Evolutionary conservation across 768 basidiomycete species (phyloP).

Genomic region (Leccinum barrowsii): DNA sequence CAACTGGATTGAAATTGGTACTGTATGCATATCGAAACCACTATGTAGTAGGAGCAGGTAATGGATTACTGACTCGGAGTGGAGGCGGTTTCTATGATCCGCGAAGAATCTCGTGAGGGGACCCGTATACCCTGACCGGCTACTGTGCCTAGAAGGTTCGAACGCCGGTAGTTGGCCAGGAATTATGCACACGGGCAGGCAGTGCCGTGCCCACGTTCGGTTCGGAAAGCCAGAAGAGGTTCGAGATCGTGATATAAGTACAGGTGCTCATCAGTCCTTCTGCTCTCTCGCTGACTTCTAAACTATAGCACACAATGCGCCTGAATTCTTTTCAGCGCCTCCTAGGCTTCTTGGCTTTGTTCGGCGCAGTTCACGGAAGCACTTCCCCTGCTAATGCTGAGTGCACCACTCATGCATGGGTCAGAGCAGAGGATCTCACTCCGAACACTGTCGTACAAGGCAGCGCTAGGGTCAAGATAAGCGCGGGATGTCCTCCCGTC

Average conservation of each 20-base stretch:
- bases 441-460: slow-evolving; percentile 11
- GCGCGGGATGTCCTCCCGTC: slow-evolving; percentile 9
- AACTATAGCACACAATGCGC: background rate
- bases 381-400: background rate
- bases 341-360: slow-evolving; percentile 1
- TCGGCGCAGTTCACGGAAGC: background rate
- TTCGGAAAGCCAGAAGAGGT: background rate
- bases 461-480: slow-evolving; percentile 15
- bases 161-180: background rate
- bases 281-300: background rate
- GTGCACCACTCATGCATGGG: slow-evolving; percentile 13
- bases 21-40: background rate
- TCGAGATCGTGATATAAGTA: background rate
- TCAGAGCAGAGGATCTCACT: slow-evolving; percentile 19
- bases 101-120: too few species aligned
- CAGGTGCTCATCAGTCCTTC: background rate
- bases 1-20: background rate
- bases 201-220: background rate
- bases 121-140: too few species aligned
- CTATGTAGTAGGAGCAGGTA: too few species aligned
- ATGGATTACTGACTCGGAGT: too few species aligned
- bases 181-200: background rate
- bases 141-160: background rate
- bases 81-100: too few species aligned
- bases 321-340: background rate